Evolutionary conservation across 2,329 filamentous ascomycete species (phyloP).

Genomic region (Decorospora gaudefroyi): DNA sequence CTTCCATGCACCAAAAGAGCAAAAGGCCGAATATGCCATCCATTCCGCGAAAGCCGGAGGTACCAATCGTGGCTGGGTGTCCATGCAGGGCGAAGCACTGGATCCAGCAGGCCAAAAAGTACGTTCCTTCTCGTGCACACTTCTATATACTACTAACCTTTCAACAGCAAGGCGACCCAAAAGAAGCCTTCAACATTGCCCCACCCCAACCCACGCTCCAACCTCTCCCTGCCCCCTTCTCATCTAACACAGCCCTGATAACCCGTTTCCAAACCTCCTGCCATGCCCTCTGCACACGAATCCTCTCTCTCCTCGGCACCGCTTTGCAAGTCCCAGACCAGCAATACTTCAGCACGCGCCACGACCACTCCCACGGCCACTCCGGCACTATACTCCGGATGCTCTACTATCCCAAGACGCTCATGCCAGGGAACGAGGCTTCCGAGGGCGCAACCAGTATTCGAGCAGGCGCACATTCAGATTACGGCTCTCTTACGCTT

Average conservation of each 20-base stretch:
- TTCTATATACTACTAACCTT: background rate
- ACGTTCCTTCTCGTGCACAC: constrained; percentile 64
- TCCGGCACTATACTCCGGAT: constrained; percentile 58
- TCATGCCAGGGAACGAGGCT: constrained; percentile 31
- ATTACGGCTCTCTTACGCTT: constrained; percentile 72
- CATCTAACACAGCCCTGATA: constrained; percentile 63
- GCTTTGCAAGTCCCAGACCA: constrained; percentile 64
- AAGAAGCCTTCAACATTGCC: constrained; percentile 88
- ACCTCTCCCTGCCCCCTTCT: constrained; percentile 70
- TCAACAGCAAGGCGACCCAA: constrained; percentile 71
- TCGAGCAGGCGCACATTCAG: constrained; percentile 87
- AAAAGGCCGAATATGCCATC: constrained; percentile 77
- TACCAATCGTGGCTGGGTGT: constrained; percentile 85
- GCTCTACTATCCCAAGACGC: constrained; percentile 57
- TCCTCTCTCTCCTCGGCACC: constrained; percentile 77
- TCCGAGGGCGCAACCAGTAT: constrained; percentile 59
- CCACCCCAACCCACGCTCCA: constrained; percentile 71
- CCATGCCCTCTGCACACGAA: constrained; percentile 69
- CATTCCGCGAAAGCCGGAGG: constrained; percentile 58
- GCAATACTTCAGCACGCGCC: constrained; percentile 66
- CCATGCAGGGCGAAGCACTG: constrained; percentile 84
- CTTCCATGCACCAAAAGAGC: constrained; percentile 70
- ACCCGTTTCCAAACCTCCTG: constrained; percentile 71
- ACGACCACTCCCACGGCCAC: constrained; percentile 57
- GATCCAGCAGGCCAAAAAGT: constrained; percentile 83